These are phyloP conservation scores for Umbelopsis isabellina DNA, from an alignment of 192 early-diverging fungal genomes.

Conservation along the genomic window DNA sequence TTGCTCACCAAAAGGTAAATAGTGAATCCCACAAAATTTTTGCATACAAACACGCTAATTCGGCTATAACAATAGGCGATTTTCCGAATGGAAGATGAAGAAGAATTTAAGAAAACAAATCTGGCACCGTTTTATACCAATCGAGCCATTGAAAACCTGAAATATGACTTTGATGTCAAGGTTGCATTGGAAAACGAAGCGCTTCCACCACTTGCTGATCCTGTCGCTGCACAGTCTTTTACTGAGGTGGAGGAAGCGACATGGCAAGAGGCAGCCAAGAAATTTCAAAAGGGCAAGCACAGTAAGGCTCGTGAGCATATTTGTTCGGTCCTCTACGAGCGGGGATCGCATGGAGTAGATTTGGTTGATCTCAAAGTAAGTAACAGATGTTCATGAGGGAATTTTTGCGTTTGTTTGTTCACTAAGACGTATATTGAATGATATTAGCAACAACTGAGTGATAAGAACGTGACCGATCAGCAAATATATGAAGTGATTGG, in stretches of 20 bases:
- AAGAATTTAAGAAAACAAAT: neutral
- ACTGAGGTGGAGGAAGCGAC: neutral
- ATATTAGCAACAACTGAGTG: too few species aligned
- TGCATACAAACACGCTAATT: too few species aligned
- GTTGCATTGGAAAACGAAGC: neutral
- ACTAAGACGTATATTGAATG: too few species aligned
- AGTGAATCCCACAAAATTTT: too few species aligned
- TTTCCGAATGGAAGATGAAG: neutral
- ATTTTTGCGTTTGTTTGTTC: too few species aligned
- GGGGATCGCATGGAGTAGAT: too few species aligned
- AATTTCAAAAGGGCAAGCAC: neutral
- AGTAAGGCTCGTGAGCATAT: neutral
- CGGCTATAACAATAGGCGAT: neutral
- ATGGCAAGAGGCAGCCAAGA: neutral
- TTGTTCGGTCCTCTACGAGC: too few species aligned
- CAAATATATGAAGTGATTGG: neutral
- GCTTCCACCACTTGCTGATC: neutral
- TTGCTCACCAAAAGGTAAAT: constrained; percentile 5
- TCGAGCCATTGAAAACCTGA: neutral
- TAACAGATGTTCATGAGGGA: too few species aligned
- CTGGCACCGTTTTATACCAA: neutral
- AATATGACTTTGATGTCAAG: neutral
- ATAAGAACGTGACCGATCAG: neutral
- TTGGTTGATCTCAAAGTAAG: too few species aligned
- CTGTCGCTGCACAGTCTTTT: neutral